Evolutionary conservation across 768 basidiomycete species (phyloP), one percentile per base, ranked within the genome.

Genomic region (Calocybe gangraenosa): DNA sequence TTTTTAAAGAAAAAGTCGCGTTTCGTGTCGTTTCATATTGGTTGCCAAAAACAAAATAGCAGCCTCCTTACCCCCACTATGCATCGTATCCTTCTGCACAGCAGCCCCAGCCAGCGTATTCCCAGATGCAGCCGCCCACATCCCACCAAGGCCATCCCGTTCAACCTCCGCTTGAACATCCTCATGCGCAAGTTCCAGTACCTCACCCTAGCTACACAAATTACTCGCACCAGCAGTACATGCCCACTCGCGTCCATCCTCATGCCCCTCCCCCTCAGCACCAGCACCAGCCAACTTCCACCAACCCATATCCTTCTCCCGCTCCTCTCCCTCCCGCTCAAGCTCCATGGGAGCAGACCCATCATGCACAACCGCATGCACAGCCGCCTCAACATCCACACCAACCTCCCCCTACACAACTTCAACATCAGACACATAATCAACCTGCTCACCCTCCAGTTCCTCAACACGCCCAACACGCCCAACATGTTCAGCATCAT

Each of bases 231-330:
- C 60, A 58, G 35, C 64, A 52, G 28, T 64, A 66, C 41, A 61
- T 69, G 46, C 62, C 61, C 36, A 57, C 62, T 56, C 48, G 57
- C 7, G 48, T 58, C 17, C 66, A 64, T 42, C 58, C 61, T 32
- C 69, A 69, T 48, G 51, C 61, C 5, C 52, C 51, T 25, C 47
- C 54, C 40, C 66, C 61, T 31, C 63, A 66, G 41, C 64, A 62
- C 28, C 63, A 66, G 41, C 64, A 62, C 25, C 59, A 62, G 11
- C 63, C 66, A 14, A 61, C 67, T 17, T 69, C 71, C 50, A 58
- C 61, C 20, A 71, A 71, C 47, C 67, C 74, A 7, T 75, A 75
- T 47, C 73, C 73, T n/a, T 66, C 72, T 35, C 66, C 70, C 23
- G 67, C 72, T 1, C 64, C 68, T 17, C 63, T 70, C 4, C 65